Evolutionary conservation across 2,329 filamentous ascomycete species (phyloP), one percentile per base, ranked within the genome.

Genomic region (Fusarium marasasianum): DNA sequence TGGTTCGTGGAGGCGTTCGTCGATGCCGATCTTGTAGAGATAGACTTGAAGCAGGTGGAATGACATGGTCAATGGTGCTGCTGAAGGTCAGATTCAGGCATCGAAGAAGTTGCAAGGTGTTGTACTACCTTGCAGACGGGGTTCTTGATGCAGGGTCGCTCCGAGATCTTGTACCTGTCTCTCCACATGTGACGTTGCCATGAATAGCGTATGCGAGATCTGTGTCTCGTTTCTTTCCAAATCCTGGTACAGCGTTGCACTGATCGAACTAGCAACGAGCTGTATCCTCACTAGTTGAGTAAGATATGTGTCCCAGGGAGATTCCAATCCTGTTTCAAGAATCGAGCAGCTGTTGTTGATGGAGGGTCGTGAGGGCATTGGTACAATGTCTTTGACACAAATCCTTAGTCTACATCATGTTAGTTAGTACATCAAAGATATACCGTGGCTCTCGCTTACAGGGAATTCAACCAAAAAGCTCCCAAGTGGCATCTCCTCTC

Each of bases 401-500:
- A 48, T 56, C 1, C 51, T 58, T 2, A 47, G 37, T 8, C 61
- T 60, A 12, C 6, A 10, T 6, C 13, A 8, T 10, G 33, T 59
- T 18, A 69, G 47, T n/a, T 24, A 2, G 29, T 10, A 35, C 10
- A 14, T 31, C 4, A 1, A 13, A 3, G 22, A 4, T 2, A 9
- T 10, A 18, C 6, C 1, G 13, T 13, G 26, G 6, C 3, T 18
- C 4, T 15, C 3, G 29, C 59, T 17, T 24, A 71, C 68, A 71
- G 11, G 0, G 45, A 71, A 56, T 54, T 71, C 22, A 71, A 29
- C 69, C 69, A 71, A 31, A 62, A 71, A 3, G 61, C 41, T 2
- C 69, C 69, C 11, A 71, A 31, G n/a, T 66, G 41, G 11, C 69
- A 71, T 45, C 69, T 31, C 17, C 61, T 51, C 17, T 66, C 61